phyloP scores from a whole-genome alignment of 2,329 filamentous ascomycete genomes.

The Macrophomina pseudophaseolina region DNA sequence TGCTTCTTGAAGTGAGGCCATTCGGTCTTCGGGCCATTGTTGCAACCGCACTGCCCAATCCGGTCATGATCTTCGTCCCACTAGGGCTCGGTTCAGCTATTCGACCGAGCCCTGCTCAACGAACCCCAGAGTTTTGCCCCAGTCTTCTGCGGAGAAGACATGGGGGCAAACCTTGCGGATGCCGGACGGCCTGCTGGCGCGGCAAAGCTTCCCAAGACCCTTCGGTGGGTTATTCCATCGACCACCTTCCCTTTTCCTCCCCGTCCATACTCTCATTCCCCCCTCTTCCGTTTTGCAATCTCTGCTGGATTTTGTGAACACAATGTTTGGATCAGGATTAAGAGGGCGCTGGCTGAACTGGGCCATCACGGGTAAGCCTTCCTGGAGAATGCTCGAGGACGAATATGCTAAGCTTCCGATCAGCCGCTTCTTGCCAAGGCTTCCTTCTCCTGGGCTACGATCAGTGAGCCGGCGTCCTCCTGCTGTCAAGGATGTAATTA shows the following conservation, averaged over 20 bases:
- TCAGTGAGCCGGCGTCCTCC: slow-evolving; percentile 31
- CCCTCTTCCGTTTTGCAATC: background rate
- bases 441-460: slow-evolving; percentile 35
- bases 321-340: background rate
- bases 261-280: background rate
- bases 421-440: slow-evolving; percentile 30
- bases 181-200: background rate
- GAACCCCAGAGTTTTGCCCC: slow-evolving; percentile 9
- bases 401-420: slow-evolving; percentile 24
- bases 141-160: slow-evolving; percentile 20
- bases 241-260: background rate
- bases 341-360: slow-evolving; percentile 13
- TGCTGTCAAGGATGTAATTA: background rate
- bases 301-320: background rate
- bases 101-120: background rate
- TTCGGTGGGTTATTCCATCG: background rate
- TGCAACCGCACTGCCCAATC: background rate
- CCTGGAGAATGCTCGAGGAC: background rate
- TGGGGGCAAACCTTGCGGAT: slow-evolving; percentile 9
- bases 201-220: slow-evolving; percentile 2
- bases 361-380: slow-evolving; percentile 22
- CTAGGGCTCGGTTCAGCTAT: background rate
- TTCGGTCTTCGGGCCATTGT: slow-evolving; percentile 9
- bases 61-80: background rate
- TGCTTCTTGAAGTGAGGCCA: background rate